Evolutionary conservation across 805 yeast species (phyloP), one percentile per base, ranked within the genome.

Genomic region (Cyberlindnera samutprakarnensis): DNA sequence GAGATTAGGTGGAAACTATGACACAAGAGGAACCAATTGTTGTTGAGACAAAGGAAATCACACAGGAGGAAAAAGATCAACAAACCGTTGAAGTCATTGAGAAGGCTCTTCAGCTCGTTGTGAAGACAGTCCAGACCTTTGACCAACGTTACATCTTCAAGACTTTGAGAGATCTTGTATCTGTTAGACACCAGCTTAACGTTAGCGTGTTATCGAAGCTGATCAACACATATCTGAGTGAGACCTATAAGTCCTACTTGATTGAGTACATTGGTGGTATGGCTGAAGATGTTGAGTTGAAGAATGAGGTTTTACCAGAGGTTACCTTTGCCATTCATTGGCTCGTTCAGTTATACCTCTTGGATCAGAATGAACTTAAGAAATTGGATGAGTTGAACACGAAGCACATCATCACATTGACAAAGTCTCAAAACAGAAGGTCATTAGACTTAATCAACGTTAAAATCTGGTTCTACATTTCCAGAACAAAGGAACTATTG

Each of bases 391-490:
- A 55, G 9, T 72, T 84, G 52, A 79, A 79, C 47, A 56, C 49
- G 9, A 60, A 62, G 31, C 62, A 80, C 34, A 52, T 61, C 11
- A 62, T 76, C 32, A 67, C 44, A 37, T 56, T 55, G 18, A 45
- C 86, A 52, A 68, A 71, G 36, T 56, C 66, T 11, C 80, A 80
- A 61, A 86, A 86, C 59, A 75, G 81, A 43, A 73, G 97, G 42
- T 72, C 94, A 5, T 63, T 90, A 43, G 97, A 92, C 59, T 75
- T 83, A 48, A 70, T 92, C 37, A 76, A 76, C 42, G 92, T 97
- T 12, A 90, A 88, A 57, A 68, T 83, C 39, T 92, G 97, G 97
- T 92, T 90, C 55, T 90, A 87, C 62, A 70, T 83, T 45, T 70
- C 79, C 27, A 75, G 94, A 57, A 72, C 87, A 2, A 74, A 75